Evolutionary conservation across 768 basidiomycete genomes (phyloP).

Genomic region (Tricholoma bakamatsutake): DNA sequence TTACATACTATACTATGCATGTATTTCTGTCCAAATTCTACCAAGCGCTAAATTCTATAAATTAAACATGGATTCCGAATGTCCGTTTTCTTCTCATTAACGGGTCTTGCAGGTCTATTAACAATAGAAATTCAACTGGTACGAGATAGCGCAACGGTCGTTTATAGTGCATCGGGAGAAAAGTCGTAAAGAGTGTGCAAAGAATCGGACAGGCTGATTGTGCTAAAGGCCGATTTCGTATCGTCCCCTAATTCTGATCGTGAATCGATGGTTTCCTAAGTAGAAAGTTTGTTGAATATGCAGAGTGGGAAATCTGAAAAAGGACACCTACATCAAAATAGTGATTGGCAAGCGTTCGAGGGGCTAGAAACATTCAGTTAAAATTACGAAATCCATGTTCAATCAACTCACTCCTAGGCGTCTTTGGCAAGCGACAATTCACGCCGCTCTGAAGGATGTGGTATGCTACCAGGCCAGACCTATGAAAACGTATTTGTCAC

Average conservation of each 20-base stretch:
- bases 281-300: background rate
- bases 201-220: constrained; percentile 47
- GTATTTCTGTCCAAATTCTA: background rate
- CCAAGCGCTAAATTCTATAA: background rate
- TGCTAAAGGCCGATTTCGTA: constrained; percentile 53
- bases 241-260: constrained; percentile 74
- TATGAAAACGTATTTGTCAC: constrained; percentile 18
- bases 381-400: constrained; percentile 1
- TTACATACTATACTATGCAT: too few species aligned
- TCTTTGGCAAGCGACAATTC: constrained; percentile 86
- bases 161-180: constrained; percentile 64
- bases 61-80: background rate
- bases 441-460: constrained; percentile 89
- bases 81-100: background rate
- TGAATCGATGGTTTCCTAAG: constrained; percentile 67
- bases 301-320: background rate
- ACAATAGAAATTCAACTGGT: background rate
- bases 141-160: background rate
- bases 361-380: constrained; percentile 44
- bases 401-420: constrained; percentile 74
- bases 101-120: background rate
- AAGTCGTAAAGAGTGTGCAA: constrained; percentile 57
- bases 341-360: constrained; percentile 79
- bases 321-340: constrained; percentile 81
- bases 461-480: constrained; percentile 87